Evolutionary conservation across 1,139 yeast genomes (phyloP), one percentile per base, ranked within the genome.

Genomic region (Blastobotrys buckinghamii): DNA sequence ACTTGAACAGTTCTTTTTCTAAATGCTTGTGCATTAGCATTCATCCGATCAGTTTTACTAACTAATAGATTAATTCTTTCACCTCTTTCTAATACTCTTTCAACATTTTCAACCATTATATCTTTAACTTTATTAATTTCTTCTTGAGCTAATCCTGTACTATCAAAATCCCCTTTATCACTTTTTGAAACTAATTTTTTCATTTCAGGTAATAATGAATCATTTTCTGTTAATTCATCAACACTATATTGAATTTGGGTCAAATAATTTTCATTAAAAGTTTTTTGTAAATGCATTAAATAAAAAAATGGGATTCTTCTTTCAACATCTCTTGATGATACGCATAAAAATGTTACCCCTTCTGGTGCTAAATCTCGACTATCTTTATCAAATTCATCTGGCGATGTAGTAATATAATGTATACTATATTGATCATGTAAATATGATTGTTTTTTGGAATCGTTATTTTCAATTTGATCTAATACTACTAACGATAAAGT

Each of bases 1-100:
- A 87, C 77, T 47, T 74, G 74, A 27, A 77, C 78, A 0, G 96
- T 85, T 51, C 82, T 75, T 55, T 83, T 80, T 56, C 87, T 82
- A 62, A 89, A 89, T 41, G 84, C 77, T 67, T 74, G 78, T 5
- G 95, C 79, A 33, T 81, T 78, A 27, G 76, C 74, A 55, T 84
- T 86, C 65, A 88, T 74, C 48, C 82, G 73, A 55, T 85, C 86
- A 1, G 96, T 88, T 63, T 89, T 89, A 62, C 83, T 85, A 16
- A 88, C 95, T 53, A 89, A 72, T 44, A 78, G 67, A 54, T 81
- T 79, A 51, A 89, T 79, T 50, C 86, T 76, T 59, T 88, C 96
- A 12, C 95, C 96, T 49, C 97, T 75, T 59, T 81, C 81, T 60
- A 89, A 71, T 24, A 89, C 63, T 40, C 70, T 57, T 50, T 71